Conservation (phyloP, 306 rosid species). For the Trifolium pratense region DNA sequence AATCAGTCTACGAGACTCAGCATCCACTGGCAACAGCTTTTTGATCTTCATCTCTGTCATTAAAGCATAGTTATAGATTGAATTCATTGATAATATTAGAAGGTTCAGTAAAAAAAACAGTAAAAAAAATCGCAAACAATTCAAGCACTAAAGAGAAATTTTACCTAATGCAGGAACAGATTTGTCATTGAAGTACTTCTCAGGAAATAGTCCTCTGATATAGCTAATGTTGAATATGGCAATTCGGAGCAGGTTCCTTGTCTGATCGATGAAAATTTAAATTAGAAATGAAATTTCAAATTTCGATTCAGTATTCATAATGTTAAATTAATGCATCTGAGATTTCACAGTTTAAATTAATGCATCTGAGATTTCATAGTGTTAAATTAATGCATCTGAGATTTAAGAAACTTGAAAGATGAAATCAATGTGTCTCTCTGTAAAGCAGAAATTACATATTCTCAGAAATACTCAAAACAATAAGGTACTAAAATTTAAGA, state of each 20-base stretch:
- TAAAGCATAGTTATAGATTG: constrained; percentile 31
- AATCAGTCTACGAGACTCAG: constrained; percentile 88
- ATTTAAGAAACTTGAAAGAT: constrained; percentile 5
- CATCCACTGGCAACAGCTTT: constrained; percentile 91
- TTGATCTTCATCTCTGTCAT: constrained; percentile 92
- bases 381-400: not conserved
- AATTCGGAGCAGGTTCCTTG: constrained; percentile 93
- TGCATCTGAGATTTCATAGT: constrained; percentile 5
- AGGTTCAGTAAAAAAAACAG: not conserved
- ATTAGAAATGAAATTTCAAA: constrained; percentile 18
- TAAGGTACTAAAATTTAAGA: constrained; percentile 9
- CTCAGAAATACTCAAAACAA: not conserved
- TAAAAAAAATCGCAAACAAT: not conserved
- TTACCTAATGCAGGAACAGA: constrained; percentile 94
- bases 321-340: not conserved
- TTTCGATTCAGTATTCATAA: constrained; percentile 20
- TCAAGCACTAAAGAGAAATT: constrained; percentile 7
- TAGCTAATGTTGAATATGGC: constrained; percentile 95
- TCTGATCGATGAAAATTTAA: constrained; percentile 52
- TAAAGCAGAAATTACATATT: constrained; percentile 4
- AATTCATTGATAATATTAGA: constrained; percentile 29
- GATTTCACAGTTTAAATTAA: not conserved
- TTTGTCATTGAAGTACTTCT: constrained; percentile 90
- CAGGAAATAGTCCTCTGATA: constrained; percentile 96
- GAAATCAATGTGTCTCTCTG: not conserved